Conservation (phyloP, 345 rosid species). For the Eucalyptus regnans region DNA sequence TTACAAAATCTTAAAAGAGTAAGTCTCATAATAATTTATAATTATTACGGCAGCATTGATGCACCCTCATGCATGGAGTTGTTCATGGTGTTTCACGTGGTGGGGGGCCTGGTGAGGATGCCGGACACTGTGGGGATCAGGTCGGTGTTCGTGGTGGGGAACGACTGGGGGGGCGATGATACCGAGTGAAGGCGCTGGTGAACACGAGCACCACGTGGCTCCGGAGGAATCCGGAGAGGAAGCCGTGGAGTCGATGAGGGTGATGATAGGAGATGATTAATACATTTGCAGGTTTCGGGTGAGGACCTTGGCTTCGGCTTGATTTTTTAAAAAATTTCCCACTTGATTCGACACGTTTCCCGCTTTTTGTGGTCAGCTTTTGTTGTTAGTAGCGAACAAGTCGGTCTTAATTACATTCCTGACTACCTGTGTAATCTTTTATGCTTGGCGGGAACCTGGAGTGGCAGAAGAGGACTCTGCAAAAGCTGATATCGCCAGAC, state of each 20-base stretch:
- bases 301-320: background rate
- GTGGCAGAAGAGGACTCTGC: constrained; percentile 58
- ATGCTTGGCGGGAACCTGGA: constrained; percentile 29
- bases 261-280: constrained; percentile 46
- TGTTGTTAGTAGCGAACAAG: background rate
- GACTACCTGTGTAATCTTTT: background rate
- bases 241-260: constrained; percentile 23
- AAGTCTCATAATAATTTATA: accelerated
- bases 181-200: constrained; percentile 51
- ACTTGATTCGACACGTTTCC: background rate
- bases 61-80: constrained; percentile 12
- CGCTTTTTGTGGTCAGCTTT: background rate
- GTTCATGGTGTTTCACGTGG: constrained; percentile 12
- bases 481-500: constrained; percentile 26
- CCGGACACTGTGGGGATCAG: constrained; percentile 11
- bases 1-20: accelerated
- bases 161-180: constrained; percentile 60
- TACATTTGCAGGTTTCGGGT: constrained; percentile 80
- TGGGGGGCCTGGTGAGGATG: constrained; percentile 10
- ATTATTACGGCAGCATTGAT: constrained; percentile 28
- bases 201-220: constrained; percentile 23
- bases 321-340: background rate
- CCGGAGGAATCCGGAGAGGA: constrained; percentile 31
- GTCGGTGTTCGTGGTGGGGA: constrained; percentile 48
- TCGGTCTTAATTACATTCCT: background rate